Evolutionary conservation across 2,329 filamentous ascomycete genomes (phyloP), one percentile per base, ranked within the genome.

Genomic region (Fusarium sp.): DNA sequence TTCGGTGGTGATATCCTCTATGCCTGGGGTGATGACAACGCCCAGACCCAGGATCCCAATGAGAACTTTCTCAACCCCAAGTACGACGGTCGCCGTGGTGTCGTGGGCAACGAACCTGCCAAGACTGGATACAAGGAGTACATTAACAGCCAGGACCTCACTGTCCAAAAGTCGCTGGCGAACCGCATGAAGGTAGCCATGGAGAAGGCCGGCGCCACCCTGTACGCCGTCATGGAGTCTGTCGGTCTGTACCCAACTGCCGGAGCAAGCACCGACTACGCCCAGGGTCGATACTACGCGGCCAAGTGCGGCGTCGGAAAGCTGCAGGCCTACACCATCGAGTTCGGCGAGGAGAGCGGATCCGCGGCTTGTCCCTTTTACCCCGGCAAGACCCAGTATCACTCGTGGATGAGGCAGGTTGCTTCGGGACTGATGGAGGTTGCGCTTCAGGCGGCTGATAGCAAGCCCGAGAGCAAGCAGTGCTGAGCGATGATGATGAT

Each of bases 21-120:
- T 80, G 85, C 82, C 64, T 91, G 89, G 89, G 89, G 89, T 25
- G 86, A 88, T 71, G 88, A 91, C 72, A 83, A 87, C 56, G 82
- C 86, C 66, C 89, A 91, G 79, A 81, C 80, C 61, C 82, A 79
- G 1, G 83, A 84, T 54, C 77, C 84, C 0, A 73, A 73, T 58
- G 87, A 88, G 84, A 90, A 85, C 80, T 89, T 90, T 79, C 77
- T 82, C 29, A 91, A 90, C 82, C 63, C 81, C 3, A 79, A 84
- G 5, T 91, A 87, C 68, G 85, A 91, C 66, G 85, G 85, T 63
- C 84, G 84, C 56, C 86, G 89, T 18, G 89, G 88, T 33, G 77
- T 86, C 13, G 78, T 85, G 2, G 82, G 83, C 29, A 82, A 86
- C 4, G 74, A 75, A 63, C 75, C 74, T 70, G 77, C 4, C 62